Base-by-base conservation (phyloP, 108 stramenopile genomes). In the Mayamaea pseudoterrestris region DNA sequence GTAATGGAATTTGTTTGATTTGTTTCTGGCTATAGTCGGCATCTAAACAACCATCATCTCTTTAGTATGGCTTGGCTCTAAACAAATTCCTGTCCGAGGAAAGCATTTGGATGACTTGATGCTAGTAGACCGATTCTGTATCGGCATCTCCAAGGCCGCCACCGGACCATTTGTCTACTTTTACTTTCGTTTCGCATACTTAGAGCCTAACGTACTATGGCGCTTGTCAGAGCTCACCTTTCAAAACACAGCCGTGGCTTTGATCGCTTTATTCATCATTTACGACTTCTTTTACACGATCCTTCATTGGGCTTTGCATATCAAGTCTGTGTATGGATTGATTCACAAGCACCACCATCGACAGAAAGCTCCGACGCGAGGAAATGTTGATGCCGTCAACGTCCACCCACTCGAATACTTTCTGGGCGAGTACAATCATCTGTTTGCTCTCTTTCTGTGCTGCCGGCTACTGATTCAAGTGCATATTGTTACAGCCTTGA, bases 321-420 rank as follows among this genome's bases (percentile, higher is more conserved):
- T 90, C 20, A 83, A 87, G 41, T 59, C 77, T 3, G 46, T 96
- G 2, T 98, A 98, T 56, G 68, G 68, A 1, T 72, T 60, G 55
- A 68, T 98, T 37, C 97, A 98, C 80, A 98, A 96, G 69, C 97
- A 98, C 69, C 97, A 98, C 52, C 97, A 98, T 53, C 67, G 69
- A 30, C 94, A 98, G 70, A 94, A 95, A 58, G 94, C 93, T 0
- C 97, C 97, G 8, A 65, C 80, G 17, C 69, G 97, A 11, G 97
- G 92, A 21, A 93, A 85, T 50, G 69, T 76, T n/a, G 97, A 98
- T 63, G 97, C 94, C 9, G 83, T 96, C 37, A 98, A 98, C 71
- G 94, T 96, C 27, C 97, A 98, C 71, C 97, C 97, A 8, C 55
- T 98, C n/a, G 97, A 98, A 64, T 98, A 89, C 58, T 58, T 93